Evolutionary conservation across 495 filamentous ascomycete genomes (phyloP), one percentile per base, ranked within the genome.

Genomic region (Penicillium chermesinum): DNA sequence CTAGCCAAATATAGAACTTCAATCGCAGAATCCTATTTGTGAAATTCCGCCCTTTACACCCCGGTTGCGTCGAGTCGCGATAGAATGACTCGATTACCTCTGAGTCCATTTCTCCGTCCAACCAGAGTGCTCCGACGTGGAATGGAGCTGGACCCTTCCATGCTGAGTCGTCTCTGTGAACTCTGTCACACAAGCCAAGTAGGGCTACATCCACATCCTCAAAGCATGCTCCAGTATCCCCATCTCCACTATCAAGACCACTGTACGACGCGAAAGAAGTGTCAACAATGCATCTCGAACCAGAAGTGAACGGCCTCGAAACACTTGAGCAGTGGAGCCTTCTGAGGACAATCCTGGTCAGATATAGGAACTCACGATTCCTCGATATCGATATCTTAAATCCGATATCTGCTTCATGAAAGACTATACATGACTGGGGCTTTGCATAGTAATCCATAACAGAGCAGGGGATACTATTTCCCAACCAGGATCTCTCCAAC

Each of bases 111-210:
- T n/a, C n/a, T n/a, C n/a, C n/a, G n/a, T n/a, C n/a, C n/a, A n/a
- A n/a, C n/a, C 13, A n/a, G 15, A 4, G 14, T 37, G 15, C 35
- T n/a, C 14, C n/a, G 15, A 43, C 3, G 22, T 5, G 15, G 17
- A 27, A 41, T 17, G 16, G 49, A 52, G 40, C 49, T 52, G 2
- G 49, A 52, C 30, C 49, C 49, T 3, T 52, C 19, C 15, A 34
- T 52, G 27, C 49, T 41, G 20, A 52, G 42, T 27, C 25, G 43
- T 41, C 17, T 52, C 10, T 46, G 42, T 27, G 49, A 41, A 38
- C 43, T 52, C 42, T 15, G 38, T 16, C 34, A 44, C 17, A 52
- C 49, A 21, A n/a, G 49, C 49, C 20, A 40, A 47, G 30, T 52
- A 42, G 49, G 22, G 35, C 17, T 52, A 46, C 44, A 40, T 27